Evolutionary conservation across 352 stramenopile genomes (phyloP), one percentile per base, ranked within the genome.

Genomic region (Pythium sp.): DNA sequence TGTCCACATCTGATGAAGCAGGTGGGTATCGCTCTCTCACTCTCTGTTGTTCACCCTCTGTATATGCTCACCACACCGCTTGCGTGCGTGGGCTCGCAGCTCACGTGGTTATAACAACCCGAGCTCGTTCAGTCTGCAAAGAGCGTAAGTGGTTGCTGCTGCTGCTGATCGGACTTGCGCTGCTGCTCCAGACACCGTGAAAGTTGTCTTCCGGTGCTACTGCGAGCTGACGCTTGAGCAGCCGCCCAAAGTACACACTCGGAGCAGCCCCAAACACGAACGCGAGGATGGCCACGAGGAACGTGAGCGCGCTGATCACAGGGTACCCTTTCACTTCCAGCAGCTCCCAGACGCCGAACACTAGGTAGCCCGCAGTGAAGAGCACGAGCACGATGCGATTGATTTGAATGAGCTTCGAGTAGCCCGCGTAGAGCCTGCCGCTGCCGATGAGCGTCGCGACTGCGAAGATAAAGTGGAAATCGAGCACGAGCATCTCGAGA

Each of bases 371-470:
- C 20, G 14, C 24, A 1, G 24, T 55, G 58, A 64, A 54, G 58
- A 64, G 38, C 58, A 55, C 38, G 43, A 64, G 43, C 38, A 41
- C 43, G 38, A 64, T 5, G 24, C 58, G 58, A 15, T 56, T 64
- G 6, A 55, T 28, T 38, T 55, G 58, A 18, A 55, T 54, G 58
- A 64, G 38, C 24, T 28, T 8, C 14, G 58, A 53, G 32, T 55
- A 15, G 38, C 43, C 24, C 3, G 20, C 24, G 20, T 55, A 64
- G 14, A 54, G 38, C 20, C 58, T 24, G 8, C 14, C 24, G 5
- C 58, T 18, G 12, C 38, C 58, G 24, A 55, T 38, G 7, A 55
- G 14, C 24, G 22, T 55, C 9, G 14, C 24, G 15, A 55, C 38
- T 15, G 58, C 28, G 58, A 7, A 28, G 22, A 41, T 15, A 28